phyloP scores from a whole-genome alignment of 805 yeast species.

The Teunomyces panamensis region DNA sequence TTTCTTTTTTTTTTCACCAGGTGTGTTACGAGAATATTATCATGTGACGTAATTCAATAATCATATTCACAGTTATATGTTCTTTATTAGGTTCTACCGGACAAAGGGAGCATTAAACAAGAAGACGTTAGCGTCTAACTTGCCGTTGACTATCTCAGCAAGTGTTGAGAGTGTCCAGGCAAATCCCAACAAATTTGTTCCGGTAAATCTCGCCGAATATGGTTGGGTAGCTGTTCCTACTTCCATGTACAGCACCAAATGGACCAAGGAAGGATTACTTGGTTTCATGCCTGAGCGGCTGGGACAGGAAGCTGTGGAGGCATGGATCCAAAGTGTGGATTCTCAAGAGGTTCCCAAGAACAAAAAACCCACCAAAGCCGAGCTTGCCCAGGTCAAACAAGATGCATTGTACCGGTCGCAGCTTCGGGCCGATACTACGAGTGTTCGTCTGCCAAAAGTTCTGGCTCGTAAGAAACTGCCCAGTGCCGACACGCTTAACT shows the following conservation, averaged over 20 bases:
- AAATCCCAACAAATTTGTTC: constrained; percentile 13
- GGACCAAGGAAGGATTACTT: constrained; percentile 16
- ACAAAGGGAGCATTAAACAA: constrained; percentile 8
- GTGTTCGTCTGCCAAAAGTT: not conserved
- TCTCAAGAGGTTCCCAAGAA: constrained; percentile 9
- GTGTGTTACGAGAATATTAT: not conserved
- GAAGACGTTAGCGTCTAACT: not conserved
- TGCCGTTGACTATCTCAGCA: constrained; percentile 2
- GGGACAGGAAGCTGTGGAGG: constrained; percentile 8
- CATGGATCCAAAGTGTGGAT: constrained; percentile 15
- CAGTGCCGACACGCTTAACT: constrained; percentile 16
- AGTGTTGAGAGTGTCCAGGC: constrained; percentile 8
- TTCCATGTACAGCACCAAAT: constrained; percentile 14
- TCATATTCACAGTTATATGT: not conserved
- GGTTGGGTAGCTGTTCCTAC: constrained; percentile 24
- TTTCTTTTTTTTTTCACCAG: not conserved
- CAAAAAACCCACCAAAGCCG: constrained; percentile 11
- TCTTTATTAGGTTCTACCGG: constrained; percentile 4
- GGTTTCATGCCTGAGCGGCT: not conserved
- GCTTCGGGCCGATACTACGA: constrained; percentile 17
- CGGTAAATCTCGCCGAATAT: constrained; percentile 12
- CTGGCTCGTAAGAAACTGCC: constrained; percentile 3
- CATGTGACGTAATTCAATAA: not conserved
- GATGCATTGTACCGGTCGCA: constrained; percentile 21
- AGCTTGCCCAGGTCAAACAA: constrained; percentile 12